Evolutionary conservation across 2,329 filamentous ascomycete genomes (phyloP).

Genomic region (Harringtonia aguacate): DNA sequence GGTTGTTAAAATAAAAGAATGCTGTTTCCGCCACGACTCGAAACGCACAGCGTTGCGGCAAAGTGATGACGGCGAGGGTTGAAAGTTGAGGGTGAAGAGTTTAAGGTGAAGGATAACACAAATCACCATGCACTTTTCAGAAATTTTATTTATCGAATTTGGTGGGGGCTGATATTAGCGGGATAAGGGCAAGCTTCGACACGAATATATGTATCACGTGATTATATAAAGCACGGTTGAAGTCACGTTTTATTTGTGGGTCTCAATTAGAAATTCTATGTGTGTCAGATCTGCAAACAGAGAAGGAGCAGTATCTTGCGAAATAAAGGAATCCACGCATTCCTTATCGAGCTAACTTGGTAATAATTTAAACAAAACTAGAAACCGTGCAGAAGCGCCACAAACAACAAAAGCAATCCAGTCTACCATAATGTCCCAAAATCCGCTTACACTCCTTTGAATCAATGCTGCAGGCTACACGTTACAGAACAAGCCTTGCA

Average conservation of each 20-base stretch:
- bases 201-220: neutral
- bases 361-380: no score
- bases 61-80: constrained; percentile 14
- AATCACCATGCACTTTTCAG: no score
- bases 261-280: neutral
- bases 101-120: no score
- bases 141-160: neutral
- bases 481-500: no score
- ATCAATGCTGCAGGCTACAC: no score
- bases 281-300: neutral
- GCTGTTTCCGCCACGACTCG: constrained; percentile 13
- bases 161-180: constrained; percentile 1
- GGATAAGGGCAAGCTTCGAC: no score
- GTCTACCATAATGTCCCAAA: neutral
- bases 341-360: no score
- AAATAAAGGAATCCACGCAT: neutral
- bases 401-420: neutral
- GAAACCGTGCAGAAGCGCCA: no score
- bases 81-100: neutral
- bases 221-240: neutral
- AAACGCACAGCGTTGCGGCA: constrained; percentile 13
- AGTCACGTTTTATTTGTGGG: no score
- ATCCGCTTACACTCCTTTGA: no score
- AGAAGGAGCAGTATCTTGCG: neutral
- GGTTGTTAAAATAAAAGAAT: neutral